Base-by-base conservation (phyloP, 768 basidiomycete species). In the Pleurotus cornucopiae region DNA sequence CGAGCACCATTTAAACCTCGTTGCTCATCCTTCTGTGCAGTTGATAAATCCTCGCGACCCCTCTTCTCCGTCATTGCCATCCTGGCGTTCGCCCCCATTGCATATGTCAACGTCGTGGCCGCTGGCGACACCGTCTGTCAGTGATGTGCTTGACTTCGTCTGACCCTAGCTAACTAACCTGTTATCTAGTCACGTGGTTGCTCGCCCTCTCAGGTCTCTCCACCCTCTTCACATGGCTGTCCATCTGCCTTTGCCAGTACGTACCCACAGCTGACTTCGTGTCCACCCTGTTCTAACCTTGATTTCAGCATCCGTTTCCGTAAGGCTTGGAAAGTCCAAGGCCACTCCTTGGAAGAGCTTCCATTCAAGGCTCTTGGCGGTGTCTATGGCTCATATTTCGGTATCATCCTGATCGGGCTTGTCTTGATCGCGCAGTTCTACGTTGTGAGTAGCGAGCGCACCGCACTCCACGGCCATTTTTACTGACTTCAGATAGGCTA, bases 381-480 rank as follows among this genome's bases (percentile, higher is more conserved):
- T 34, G 69, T 73, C 20, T 78, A 64, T 13, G 77, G 77, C 11
- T 78, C 76, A 3, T 77, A 74, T 73, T 73, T 77, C 55, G 76
- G 77, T 59, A 67, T 75, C 21, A 63, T 74, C 44, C 72, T 77
- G 12, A 62, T 76, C 34, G 37, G 62, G 46, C 64, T 78, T 18
- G 75, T 77, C 20, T 58, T 77, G 37, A 72, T 78, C 52, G 76
- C 74, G 7, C 76, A 78, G 58, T 77, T 78, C 65, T 78, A 78
- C 58, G 68, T 75, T 34, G 76, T 72, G 46, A 60, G 64, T 60
- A 14, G 37, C 30, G 3, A 20, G 30, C 61, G 11, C 4, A 51
- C 2, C 14, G 0, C 30, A 51, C 6, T 23, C 20, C 1, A 0
- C 20, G 12, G 2, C 2, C 20, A 20, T 30, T 9, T 49, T 45